Base-by-base conservation (phyloP, 1,139 yeast species). In the Lodderomyces margitis region DNA sequence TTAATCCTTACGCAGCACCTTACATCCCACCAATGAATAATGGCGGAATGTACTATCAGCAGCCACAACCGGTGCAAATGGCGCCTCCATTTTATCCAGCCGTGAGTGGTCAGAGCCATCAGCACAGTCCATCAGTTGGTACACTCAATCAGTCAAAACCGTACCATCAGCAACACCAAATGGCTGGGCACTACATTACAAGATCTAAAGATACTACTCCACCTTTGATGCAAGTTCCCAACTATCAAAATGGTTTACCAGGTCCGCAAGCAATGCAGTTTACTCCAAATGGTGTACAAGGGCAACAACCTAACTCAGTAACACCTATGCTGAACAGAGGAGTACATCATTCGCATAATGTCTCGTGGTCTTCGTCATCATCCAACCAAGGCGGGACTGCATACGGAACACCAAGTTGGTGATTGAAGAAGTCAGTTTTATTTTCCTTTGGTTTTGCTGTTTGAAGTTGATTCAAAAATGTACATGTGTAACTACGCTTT, bases 281-380 rank as follows among this genome's bases (percentile, higher is more conserved):
- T 28, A 21, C 31, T n/a, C 21, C 39, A 6, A 34, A 34, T 20
- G 15, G 23, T 15, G 5, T 17, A 17, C 39, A 35, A n/a, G 27
- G 32, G 11, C 42, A 38, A 24, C 44, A 12, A 17, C 35, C 11
- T 4, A 15, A 25, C 4, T 9, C 30, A 25, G 4, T 9, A 7
- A 12, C 30, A 25, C 15, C 16, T 9, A 12, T 25, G 30, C 4
- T 31, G 36, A 32, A 40, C 39, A 21, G 30, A 34, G 27, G 17
- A 38, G 19, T 16, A 10, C 28, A 40, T 21, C 46, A 46, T 27
- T 33, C 45, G 4, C 46, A 43, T 19, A 46, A 39, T 28, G 43
- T 37, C 4, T 46, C 48, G 3, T 46, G 48, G 48, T 46, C 48
- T 12, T 43, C 48, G 14, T 33, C 45, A 2, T 40, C 48, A 21